Percentiles rank a stretch among this genome's conserved stretches.
Evolutionary conservation across 2,329 filamentous ascomycete genomes (phyloP).

Genomic region (Leptodontidium sp.): DNA sequence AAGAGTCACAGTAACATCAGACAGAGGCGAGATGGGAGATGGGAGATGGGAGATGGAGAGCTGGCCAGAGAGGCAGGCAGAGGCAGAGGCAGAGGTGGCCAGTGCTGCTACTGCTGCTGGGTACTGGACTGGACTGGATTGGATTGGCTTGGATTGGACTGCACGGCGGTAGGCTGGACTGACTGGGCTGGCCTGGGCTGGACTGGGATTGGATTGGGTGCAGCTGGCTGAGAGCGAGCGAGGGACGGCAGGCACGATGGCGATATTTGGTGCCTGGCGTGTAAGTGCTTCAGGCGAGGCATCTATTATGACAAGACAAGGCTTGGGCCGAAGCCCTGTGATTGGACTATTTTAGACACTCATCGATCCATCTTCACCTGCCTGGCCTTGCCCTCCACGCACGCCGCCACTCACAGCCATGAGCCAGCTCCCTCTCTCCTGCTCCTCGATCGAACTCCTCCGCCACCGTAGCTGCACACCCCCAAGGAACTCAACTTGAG

Average conservation of each 20-base stretch:
- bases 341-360: background rate
- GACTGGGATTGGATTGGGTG: background rate
- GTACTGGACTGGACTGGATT: background rate
- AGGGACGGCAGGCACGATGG: conserved; percentile 12
- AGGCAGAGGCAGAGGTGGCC: background rate
- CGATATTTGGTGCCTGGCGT: conserved; percentile 11
- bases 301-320: conserved; percentile 8
- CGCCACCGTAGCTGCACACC: background rate
- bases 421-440: background rate
- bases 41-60: too few species aligned
- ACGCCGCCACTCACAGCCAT: conserved; percentile 9
- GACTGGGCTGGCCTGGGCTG: background rate
- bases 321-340: background rate
- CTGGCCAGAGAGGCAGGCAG: background rate
- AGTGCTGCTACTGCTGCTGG: background rate
- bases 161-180: too few species aligned
- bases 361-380: background rate
- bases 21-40: background rate
- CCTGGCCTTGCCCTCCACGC: conserved; percentile 1
- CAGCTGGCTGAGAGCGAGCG: background rate
- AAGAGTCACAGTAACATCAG: conserved; percentile 26
- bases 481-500: conserved; percentile 10
- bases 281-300: background rate
- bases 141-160: too few species aligned
- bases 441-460: background rate